Percentiles rank a stretch among this genome's conserved stretches.
phyloP scores from a whole-genome alignment of 768 basidiomycete species.

The Rubroboletus satanas region DNA sequence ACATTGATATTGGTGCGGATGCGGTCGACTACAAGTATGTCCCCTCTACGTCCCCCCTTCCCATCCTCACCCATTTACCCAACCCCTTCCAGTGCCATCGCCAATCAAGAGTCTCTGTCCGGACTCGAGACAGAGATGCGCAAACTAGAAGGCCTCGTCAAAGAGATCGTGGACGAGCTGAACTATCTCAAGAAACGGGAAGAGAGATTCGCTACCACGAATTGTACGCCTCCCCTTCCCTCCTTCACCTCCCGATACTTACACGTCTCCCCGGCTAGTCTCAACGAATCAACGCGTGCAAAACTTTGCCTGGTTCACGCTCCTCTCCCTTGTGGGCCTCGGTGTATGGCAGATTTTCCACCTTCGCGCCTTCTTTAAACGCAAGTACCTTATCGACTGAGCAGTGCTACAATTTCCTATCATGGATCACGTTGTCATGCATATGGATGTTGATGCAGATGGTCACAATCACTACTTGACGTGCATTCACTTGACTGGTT shows the following conservation, averaged over 20 bases:
- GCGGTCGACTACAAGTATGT: conserved; percentile 98
- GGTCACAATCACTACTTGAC: background rate
- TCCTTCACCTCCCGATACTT: background rate
- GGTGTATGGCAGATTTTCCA: conserved; percentile 97
- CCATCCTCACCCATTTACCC: background rate
- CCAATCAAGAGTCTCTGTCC: conserved; percentile 95
- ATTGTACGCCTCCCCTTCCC: conserved; percentile 55
- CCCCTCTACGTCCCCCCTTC: background rate
- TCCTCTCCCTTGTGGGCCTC: conserved; percentile 69
- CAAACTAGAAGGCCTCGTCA: conserved; percentile 90
- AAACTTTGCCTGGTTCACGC: conserved; percentile 88
- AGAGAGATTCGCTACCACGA: conserved; percentile 81
- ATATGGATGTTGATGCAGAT: background rate
- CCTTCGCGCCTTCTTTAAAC: conserved; percentile 91
- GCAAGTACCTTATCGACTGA: conserved; percentile 89
- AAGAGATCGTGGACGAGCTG: conserved; percentile 93
- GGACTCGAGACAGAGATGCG: conserved; percentile 98
- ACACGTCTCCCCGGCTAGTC: conserved; percentile 41
- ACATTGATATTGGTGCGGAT: conserved; percentile 97
- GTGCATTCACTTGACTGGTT: background rate
- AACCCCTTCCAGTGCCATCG: conserved; percentile 71
- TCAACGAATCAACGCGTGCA: conserved; percentile 91
- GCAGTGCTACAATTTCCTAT: conserved; percentile 8
- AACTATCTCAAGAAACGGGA: conserved; percentile 89
- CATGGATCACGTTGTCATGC: background rate